phyloP scores from a whole-genome alignment of 495 filamentous ascomycete species.

The Neurospora sp. region DNA sequence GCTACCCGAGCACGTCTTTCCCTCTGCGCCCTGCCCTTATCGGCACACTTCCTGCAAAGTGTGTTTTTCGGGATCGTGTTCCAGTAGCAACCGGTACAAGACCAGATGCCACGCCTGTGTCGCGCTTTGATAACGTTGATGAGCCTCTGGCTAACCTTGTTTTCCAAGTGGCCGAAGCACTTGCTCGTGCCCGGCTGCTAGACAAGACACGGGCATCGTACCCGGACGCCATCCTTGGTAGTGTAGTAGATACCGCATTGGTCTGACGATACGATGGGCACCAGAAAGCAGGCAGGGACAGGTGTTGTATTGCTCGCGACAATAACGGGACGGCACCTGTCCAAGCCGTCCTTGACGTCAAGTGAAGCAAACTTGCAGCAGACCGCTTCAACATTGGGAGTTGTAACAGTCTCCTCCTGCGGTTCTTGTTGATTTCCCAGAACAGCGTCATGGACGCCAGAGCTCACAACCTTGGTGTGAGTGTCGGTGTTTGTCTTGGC shows the following conservation, averaged over 20 bases:
- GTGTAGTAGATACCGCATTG: background rate
- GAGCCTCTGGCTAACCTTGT: background rate
- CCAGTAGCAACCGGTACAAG: background rate
- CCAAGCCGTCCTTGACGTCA: no score
- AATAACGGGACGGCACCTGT: no score
- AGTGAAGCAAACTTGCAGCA: no score
- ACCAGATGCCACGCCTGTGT: background rate
- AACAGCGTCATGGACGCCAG: no score
- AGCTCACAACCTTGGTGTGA: no score
- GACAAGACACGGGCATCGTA: background rate
- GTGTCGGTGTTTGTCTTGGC: no score
- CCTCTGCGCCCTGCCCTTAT: background rate
- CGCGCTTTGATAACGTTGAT: background rate
- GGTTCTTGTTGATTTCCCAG: no score
- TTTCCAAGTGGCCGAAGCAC: background rate
- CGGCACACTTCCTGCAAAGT: background rate
- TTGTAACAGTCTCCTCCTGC: no score
- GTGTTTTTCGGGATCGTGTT: background rate
- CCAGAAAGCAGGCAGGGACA: no score
- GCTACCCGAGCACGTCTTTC: no score
- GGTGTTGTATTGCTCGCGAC: no score
- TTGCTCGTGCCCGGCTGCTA: background rate
- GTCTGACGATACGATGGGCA: background rate
- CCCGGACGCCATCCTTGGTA: background rate
- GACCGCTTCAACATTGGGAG: no score